Evolutionary conservation across 495 filamentous ascomycete species (phyloP).

Genomic region (Talaromyces proteolyticus): DNA sequence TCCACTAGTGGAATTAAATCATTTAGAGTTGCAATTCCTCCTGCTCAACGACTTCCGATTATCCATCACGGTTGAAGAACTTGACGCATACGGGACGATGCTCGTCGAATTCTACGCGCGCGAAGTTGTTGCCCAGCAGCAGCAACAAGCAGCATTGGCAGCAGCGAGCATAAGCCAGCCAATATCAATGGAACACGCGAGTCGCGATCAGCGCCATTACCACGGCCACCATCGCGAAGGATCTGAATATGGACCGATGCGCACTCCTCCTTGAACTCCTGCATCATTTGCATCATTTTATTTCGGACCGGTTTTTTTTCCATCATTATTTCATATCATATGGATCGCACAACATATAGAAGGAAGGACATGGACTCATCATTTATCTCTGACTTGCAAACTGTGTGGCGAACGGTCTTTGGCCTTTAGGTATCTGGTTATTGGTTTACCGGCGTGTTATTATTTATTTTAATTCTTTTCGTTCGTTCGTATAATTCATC

Average conservation of each 20-base stretch:
- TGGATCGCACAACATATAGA: neutral
- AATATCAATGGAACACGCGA: neutral
- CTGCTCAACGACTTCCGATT: slow-evolving; percentile 96
- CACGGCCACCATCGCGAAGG: slow-evolving; percentile 12
- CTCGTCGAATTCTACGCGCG: slow-evolving; percentile 96
- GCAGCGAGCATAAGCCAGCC: slow-evolving; percentile 7
- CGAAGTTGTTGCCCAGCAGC: slow-evolving; percentile 73
- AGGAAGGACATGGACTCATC: slow-evolving; percentile 6
- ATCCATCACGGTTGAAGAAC: slow-evolving; percentile 86
- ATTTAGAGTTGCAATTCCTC: slow-evolving; percentile 94
- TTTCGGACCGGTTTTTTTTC: neutral
- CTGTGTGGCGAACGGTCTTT: too few species aligned
- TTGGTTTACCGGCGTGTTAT: neutral
- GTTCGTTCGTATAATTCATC: too few species aligned
- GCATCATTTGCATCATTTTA: neutral
- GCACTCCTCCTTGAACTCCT: slow-evolving; percentile 32
- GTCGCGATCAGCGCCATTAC: neutral
- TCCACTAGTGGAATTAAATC: slow-evolving; percentile 93
- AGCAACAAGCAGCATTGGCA: slow-evolving; percentile 21
- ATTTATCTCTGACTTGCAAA: slow-evolving; percentile 1
- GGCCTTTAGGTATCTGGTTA: too few species aligned
- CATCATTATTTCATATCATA: neutral
- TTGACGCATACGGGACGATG: slow-evolving; percentile 98
- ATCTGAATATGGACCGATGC: slow-evolving; percentile 28
- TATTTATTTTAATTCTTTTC: neutral